Percentiles rank a stretch among this genome's conserved stretches.
Conservation (phyloP, 768 basidiomycete genomes). For the Tricholoma sp. region DNA sequence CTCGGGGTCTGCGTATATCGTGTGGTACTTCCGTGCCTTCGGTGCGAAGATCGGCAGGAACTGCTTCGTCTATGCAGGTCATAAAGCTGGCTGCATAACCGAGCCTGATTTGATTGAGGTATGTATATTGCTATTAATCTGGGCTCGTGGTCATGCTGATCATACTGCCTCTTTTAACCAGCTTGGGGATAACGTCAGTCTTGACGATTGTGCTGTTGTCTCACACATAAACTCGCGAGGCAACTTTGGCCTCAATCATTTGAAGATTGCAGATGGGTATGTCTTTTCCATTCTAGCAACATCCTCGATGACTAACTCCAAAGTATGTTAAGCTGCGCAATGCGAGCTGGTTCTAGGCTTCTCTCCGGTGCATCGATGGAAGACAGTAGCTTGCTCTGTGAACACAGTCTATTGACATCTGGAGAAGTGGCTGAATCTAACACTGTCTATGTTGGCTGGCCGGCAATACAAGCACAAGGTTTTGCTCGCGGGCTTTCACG, state of each 20-base stretch:
- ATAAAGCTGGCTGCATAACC: slow-evolving; percentile 38
- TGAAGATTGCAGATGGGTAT: slow-evolving; percentile 36
- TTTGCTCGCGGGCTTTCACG: not conserved
- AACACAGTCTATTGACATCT: slow-evolving; percentile 42
- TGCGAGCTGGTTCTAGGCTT: slow-evolving; percentile 41
- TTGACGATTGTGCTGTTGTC: slow-evolving; percentile 44
- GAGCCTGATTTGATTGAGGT: slow-evolving; percentile 43
- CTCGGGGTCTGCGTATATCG: slow-evolving; percentile 36
- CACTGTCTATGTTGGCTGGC: slow-evolving; percentile 39
- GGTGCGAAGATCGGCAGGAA: slow-evolving; percentile 41
- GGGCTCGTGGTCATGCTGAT: not conserved
- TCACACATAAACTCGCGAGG: slow-evolving; percentile 45
- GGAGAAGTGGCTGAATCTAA: slow-evolving; percentile 41
- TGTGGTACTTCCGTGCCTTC: slow-evolving; percentile 41
- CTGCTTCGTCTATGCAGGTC: slow-evolving; percentile 35
- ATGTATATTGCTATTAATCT: not conserved
- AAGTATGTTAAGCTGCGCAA: slow-evolving; percentile 25
- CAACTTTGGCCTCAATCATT: slow-evolving; percentile 36
- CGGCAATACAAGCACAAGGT: slow-evolving; percentile 20
- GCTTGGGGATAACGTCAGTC: slow-evolving; percentile 38
- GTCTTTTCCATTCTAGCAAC: not conserved
- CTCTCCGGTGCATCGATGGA: slow-evolving; percentile 49
- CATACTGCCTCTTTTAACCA: slow-evolving; percentile 2
- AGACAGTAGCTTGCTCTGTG: slow-evolving; percentile 41
- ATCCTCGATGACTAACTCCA: not conserved